Percentiles rank a stretch among this genome's conserved stretches.
phyloP scores from a whole-genome alignment of 768 basidiomycete genomes.

The Hygrocybe punicea region DNA sequence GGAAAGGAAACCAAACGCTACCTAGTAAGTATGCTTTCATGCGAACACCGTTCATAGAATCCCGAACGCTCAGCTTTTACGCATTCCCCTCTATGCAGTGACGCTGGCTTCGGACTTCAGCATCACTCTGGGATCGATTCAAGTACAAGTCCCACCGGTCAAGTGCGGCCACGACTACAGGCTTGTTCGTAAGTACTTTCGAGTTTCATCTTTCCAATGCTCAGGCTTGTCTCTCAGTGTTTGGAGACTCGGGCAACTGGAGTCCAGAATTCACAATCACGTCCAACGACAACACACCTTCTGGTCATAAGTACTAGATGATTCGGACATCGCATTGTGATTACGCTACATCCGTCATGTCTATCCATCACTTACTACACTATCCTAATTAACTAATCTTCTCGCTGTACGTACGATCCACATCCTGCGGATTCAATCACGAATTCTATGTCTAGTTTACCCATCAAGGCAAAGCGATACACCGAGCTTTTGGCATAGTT shows the following conservation, averaged over 20 bases:
- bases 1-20: constrained; percentile 29
- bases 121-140: constrained; percentile 34
- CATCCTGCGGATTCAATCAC: neutral
- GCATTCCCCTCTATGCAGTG: constrained; percentile 17
- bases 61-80: neutral
- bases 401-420: neutral
- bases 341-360: neutral
- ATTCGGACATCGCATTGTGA: too few species aligned
- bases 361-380: neutral
- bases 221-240: constrained; percentile 31
- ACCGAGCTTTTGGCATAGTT: too few species aligned
- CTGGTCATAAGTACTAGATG: neutral
- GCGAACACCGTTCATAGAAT: neutral
- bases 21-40: constrained; percentile 6
- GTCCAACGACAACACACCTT: neutral
- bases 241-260: constrained; percentile 50
- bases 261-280: constrained; percentile 28
- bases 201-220: neutral
- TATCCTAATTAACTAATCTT: neutral
- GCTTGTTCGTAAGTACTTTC: constrained; percentile 37
- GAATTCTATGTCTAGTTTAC: too few species aligned
- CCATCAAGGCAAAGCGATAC: too few species aligned
- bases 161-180: constrained; percentile 34
- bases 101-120: constrained; percentile 35
- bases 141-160: constrained; percentile 37